Percentiles rank a stretch among this genome's conserved stretches.
Evolutionary conservation across 192 early-diverging fungal species (phyloP).

Genomic region (Coemansia sp.): DNA sequence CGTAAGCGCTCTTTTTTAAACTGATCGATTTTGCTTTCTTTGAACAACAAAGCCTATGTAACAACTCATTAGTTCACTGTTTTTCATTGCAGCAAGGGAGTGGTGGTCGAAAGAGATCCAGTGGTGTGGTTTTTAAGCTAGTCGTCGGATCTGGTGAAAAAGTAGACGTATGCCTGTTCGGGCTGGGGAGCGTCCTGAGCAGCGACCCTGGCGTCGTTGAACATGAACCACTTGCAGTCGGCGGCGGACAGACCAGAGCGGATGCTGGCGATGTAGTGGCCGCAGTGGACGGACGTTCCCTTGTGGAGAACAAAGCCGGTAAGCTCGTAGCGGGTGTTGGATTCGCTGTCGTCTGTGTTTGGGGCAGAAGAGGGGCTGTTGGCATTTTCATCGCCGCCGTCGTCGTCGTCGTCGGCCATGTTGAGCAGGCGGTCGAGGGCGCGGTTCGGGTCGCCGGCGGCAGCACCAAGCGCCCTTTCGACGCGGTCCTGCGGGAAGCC

Average conservation of each 20-base stretch:
- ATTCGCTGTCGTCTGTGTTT: slow-evolving; percentile 12
- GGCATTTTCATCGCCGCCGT: neutral
- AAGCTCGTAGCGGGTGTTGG: slow-evolving; percentile 47
- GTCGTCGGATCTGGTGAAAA: slow-evolving; percentile 56
- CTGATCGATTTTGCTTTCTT: neutral
- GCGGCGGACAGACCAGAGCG: slow-evolving; percentile 49
- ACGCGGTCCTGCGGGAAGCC: slow-evolving; percentile 82
- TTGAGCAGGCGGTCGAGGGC: slow-evolving; percentile 96
- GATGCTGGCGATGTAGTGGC: slow-evolving; percentile 94
- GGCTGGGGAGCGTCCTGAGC: slow-evolving; percentile 62
- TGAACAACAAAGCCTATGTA: neutral
- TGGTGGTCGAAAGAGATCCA: neutral
- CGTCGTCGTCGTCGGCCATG: slow-evolving; percentile 66
- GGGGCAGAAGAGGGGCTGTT: neutral
- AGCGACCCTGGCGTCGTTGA: slow-evolving; percentile 96
- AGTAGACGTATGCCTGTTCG: slow-evolving; percentile 71
- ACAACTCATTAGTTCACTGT: too few species aligned
- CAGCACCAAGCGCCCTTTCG: slow-evolving; percentile 77
- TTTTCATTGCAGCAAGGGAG: too few species aligned
- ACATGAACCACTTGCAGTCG: slow-evolving; percentile 80
- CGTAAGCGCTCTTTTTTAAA: neutral
- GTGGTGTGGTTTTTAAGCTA: neutral
- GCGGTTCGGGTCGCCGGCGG: slow-evolving; percentile 83
- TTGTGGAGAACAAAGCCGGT: slow-evolving; percentile 91
- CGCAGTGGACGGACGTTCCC: slow-evolving; percentile 92